Evolutionary conservation across 2,329 filamentous ascomycete genomes (phyloP), one percentile per base, ranked within the genome.

Genomic region (Sodiomyces alkalinus): DNA sequence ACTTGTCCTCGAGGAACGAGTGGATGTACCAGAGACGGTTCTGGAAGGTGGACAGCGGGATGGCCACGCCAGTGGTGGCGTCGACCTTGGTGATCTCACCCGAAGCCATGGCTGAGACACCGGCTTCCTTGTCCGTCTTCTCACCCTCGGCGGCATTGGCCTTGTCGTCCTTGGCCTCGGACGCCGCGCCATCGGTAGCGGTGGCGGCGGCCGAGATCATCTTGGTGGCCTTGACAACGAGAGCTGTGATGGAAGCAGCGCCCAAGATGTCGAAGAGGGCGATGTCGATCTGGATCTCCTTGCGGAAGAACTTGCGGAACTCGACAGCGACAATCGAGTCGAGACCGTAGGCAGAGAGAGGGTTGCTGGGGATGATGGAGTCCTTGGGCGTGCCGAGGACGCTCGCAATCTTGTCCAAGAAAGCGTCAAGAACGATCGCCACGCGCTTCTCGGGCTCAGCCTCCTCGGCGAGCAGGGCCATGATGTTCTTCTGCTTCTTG

Each of bases 11-110:
- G 7, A 38, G 31, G 33, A 44, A 41, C 26, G 33, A 42, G 33
- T 44, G 40, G 8, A 41, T 34, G 22, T 41, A 44, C 40, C 40
- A 43, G 14, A 44, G 38, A 5, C 41, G 41, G 12, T 34, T 38
- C 31, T 44, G 41, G 33, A 41, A 44, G 26, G 38, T 41, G 4
- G 41, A 44, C 20, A 43, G 30, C 11, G 41, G 38, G 7, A 39
- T 28, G n/a, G 33, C 23, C 7, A 27, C 36, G 4, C 28, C 15
- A 18, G 26, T 12, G 31, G 28, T 9, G 29, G 29, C 28, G 33
- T 41, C 14, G 32, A 15, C 16, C 27, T 26, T 31, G 6, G 31
- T 35, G 19, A 42, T 32, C 31, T 42, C 33, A 7, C 40, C 40
- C 3, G 34, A 35, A 7, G 40, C 38, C 40, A 42, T 42, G 26